These are phyloP conservation scores for Phlyctochytrium planicorne DNA, from an alignment of 192 early-diverging fungal species.

Conservation along the genomic window DNA sequence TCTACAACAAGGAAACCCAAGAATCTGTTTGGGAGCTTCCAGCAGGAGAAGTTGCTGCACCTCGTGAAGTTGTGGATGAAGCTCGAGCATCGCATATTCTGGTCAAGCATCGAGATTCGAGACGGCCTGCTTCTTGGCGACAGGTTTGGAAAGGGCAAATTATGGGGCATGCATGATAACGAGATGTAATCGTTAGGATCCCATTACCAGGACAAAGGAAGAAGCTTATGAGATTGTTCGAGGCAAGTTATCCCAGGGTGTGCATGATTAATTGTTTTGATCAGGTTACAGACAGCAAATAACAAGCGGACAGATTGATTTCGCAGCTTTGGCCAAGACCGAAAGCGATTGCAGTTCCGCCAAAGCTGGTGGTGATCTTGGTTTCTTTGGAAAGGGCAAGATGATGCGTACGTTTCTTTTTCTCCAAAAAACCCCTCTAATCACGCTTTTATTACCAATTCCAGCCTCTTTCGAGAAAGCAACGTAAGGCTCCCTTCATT, in stretches of 20 bases:
- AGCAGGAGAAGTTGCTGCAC: slow-evolving; percentile 17
- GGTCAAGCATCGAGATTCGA: slow-evolving; percentile 82
- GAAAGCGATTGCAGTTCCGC: slow-evolving; percentile 94
- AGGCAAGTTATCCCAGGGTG: slow-evolving; percentile 4
- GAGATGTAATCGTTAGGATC: too few species aligned
- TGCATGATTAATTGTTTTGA: too few species aligned
- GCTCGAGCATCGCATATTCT: slow-evolving; percentile 86
- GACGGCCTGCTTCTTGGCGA: slow-evolving; percentile 89
- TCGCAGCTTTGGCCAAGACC: slow-evolving; percentile 70
- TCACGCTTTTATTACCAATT: not conserved
- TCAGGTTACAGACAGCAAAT: slow-evolving; percentile 65
- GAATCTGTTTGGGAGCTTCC: slow-evolving; percentile 47
- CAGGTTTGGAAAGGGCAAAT: slow-evolving; percentile 49
- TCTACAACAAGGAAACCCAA: slow-evolving; percentile 41
- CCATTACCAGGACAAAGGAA: slow-evolving; percentile 89
- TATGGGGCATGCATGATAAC: not conserved
- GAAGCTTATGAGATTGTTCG: slow-evolving; percentile 76
- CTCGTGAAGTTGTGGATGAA: slow-evolving; percentile 8
- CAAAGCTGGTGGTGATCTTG: slow-evolving; percentile 83
- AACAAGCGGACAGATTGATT: slow-evolving; percentile 53
- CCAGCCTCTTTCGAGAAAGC: slow-evolving; percentile 82
- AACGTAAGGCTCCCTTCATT: slow-evolving; percentile 34
- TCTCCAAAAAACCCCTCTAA: not conserved
- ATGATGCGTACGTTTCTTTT: slow-evolving; percentile 70
- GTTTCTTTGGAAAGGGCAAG: slow-evolving; percentile 78